Base-by-base conservation (phyloP, 2,329 filamentous ascomycete species). In the Aspergillus ruber region DNA sequence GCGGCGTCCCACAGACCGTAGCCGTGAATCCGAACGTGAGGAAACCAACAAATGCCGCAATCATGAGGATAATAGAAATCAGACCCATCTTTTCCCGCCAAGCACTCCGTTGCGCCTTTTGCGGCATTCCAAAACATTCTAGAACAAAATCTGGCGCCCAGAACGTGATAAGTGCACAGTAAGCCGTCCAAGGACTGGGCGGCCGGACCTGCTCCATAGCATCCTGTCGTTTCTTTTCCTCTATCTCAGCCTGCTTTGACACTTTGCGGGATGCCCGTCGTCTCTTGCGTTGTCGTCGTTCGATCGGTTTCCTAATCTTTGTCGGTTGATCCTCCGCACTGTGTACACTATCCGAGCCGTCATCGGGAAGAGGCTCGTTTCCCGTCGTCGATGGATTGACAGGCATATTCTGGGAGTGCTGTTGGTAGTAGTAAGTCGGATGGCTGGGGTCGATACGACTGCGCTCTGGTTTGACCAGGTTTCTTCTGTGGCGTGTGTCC, bases 51-150 rank as follows among this genome's bases (percentile, higher is more conserved):
- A 90, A 83, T 8, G 82, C 80, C 76, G 90, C 94, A 64, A 97
- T 90, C 50, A 85, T 64, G 27, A 95, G 64, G 64, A 98, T 98
- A 63, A 98, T 83, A 71, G 90, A 95, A 72, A 96, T 88, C 49
- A 98, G 74, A 2, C 93, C 93, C 77, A 98, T 94, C 78, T 98
- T 98, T 67, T 98, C 93, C 56, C 93, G 82, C 93, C 93, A 98
- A 2, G 93, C 93, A 61, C 89, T 81, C 64, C 90, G 86, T 68
- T 97, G 89, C 13, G 85, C 89, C 68, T 87, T 93, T 41, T 87
- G 79, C 6, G 83, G 82, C 76, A 87, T 94, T 35, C 90, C 90
- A 61, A 90, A 93, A 69, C 88, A 95, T 56, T 79, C 81, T 46
- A 98, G 75, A 23, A 96, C 71, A 52, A 91, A 86, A 64, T 90